These are phyloP conservation scores for Solanum medicagineum DNA, from an alignment of 257 asterid species.

Conservation along the genomic window DNA sequence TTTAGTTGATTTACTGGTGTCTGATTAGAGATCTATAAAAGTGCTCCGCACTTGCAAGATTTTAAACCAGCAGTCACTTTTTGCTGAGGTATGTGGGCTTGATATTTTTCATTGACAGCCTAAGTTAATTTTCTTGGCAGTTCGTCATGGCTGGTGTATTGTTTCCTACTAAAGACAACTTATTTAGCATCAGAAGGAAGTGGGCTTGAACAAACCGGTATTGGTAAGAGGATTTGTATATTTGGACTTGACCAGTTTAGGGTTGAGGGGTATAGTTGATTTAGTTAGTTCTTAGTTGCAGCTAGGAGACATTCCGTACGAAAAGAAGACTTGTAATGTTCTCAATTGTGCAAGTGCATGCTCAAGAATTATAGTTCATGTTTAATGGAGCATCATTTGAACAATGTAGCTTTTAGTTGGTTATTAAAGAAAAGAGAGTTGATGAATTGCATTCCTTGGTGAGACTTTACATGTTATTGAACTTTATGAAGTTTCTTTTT, in stretches of 20 bases:
- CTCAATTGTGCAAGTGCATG: background rate
- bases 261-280: background rate
- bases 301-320: too few species aligned
- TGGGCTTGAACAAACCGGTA: background rate
- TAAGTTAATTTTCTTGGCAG: background rate
- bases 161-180: background rate
- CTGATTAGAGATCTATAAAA: background rate
- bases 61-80: background rate
- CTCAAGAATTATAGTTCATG: background rate
- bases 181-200: background rate
- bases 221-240: background rate
- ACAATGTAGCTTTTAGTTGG: background rate
- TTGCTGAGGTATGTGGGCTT: background rate
- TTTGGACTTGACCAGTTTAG: background rate
- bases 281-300: background rate
- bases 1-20: background rate
- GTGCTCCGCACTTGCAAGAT: background rate
- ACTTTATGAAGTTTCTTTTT: background rate
- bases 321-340: background rate
- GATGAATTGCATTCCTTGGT: background rate
- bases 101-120: background rate
- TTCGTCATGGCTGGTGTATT: background rate
- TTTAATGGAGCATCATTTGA: background rate
- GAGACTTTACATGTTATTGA: background rate
- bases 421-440: background rate